Percentiles rank a stretch among this genome's conserved stretches.
phyloP scores from a whole-genome alignment of 2,329 filamentous ascomycete species.

The Pyrenophora seminiperda region DNA sequence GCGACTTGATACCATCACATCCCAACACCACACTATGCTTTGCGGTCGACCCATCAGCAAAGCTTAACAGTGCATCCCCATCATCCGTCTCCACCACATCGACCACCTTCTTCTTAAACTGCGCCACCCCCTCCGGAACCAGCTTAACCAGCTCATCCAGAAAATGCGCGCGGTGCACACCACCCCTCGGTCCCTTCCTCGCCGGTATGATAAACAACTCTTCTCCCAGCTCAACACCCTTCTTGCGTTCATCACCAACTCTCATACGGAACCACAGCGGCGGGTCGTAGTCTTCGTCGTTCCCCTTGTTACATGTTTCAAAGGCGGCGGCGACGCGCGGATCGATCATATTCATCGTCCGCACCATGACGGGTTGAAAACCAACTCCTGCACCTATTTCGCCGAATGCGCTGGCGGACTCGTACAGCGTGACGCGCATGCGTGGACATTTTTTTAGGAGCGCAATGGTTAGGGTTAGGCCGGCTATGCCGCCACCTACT shows the following conservation, averaged over 20 bases:
- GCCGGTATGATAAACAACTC: conserved; percentile 32
- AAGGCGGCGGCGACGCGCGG: conserved; percentile 35
- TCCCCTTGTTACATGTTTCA: conserved; percentile 13
- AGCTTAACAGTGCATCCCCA: conserved; percentile 41
- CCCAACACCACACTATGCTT: conserved; percentile 60
- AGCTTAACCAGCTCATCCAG: conserved; percentile 56
- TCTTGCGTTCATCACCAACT: conserved; percentile 31
- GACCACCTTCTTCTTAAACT: conserved; percentile 49
- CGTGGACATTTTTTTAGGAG: conserved; percentile 50
- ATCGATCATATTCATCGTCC: conserved; percentile 52
- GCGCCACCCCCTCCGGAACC: conserved; percentile 50
- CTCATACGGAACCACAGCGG: conserved; percentile 33
- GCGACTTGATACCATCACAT: conserved; percentile 68
- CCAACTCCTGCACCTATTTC: conserved; percentile 65
- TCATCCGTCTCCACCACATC: conserved; percentile 32
- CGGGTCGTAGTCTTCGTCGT: conserved; percentile 14
- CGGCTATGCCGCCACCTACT: conserved; percentile 64
- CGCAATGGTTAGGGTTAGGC: conserved; percentile 58
- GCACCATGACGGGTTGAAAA: conserved; percentile 45
- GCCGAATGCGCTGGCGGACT: conserved; percentile 59
- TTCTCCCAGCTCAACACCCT: conserved; percentile 25
- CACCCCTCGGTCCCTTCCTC: conserved; percentile 34
- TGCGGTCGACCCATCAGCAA: conserved; percentile 54
- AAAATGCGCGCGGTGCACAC: conserved; percentile 57
- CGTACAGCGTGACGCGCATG: conserved; percentile 59